A percentile compares a stretch with the other conserved stretches of the same genome.
Conservation (phyloP, 495 filamentous ascomycete genomes). For the Stereocaulon alpinum region DNA sequence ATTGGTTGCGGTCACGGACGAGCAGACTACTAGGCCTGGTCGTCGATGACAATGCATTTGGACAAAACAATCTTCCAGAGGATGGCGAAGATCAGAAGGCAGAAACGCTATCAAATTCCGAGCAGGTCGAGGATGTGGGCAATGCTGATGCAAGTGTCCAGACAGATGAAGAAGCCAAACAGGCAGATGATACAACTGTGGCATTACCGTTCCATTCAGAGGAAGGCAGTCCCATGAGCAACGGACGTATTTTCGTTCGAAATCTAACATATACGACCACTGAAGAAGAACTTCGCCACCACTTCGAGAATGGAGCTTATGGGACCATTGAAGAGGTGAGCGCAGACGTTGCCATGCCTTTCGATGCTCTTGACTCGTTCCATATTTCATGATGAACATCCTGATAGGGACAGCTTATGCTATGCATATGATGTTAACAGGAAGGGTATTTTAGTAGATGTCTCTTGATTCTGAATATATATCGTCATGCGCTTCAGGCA, state of each 20-base stretch:
- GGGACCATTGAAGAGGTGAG: constrained; percentile 83
- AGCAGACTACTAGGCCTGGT: constrained; percentile 77
- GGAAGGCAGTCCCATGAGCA: constrained; percentile 32
- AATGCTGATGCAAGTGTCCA: constrained; percentile 21
- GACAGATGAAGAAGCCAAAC: constrained; percentile 22
- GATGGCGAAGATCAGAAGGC: constrained; percentile 10
- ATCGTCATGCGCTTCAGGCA: constrained; percentile 15
- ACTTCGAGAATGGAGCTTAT: constrained; percentile 49
- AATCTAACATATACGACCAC: constrained; percentile 78
- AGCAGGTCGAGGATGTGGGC: constrained; percentile 14
- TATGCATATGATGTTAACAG: constrained; percentile 53
- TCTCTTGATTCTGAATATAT: constrained; percentile 52
- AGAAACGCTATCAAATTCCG: constrained; percentile 23
- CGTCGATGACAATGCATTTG: constrained; percentile 50
- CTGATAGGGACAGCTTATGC: constrained; percentile 99
- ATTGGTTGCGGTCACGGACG: constrained; percentile 92
- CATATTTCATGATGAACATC: constrained; percentile 69
- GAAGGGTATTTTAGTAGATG: constrained; percentile 73
- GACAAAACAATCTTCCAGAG: constrained; percentile 21
- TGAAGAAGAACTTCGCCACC: constrained; percentile 61
- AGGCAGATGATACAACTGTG: constrained; percentile 15
- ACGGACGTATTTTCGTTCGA: constrained; percentile 69
- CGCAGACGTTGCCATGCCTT: constrained; percentile 13
- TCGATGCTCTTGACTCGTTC: constrained; percentile 4
- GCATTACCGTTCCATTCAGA: not conserved